These are phyloP conservation scores for Plasmodium falciparum DNA, from an alignment of 169 alveolate species.

Conservation along the genomic window DNA sequence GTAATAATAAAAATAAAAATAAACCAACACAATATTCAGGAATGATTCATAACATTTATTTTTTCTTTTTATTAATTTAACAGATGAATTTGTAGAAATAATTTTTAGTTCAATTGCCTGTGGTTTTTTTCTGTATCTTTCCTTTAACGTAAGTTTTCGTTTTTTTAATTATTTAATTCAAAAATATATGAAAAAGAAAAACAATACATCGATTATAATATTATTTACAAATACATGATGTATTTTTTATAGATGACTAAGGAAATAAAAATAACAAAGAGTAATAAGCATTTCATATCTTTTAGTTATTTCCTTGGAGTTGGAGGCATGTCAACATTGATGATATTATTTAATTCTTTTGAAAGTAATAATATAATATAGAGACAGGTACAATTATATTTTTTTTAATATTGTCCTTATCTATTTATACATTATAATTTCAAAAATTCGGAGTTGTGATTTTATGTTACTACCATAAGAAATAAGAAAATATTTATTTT, in stretches of 20 bases:
- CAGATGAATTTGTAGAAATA: conserved; percentile 70
- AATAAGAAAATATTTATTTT: too few species aligned
- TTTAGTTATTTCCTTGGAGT: conserved; percentile 74
- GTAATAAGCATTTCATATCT: conserved; percentile 44
- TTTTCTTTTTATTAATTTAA: conserved; percentile 20
- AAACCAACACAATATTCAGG: background rate
- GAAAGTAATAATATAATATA: conserved; percentile 28
- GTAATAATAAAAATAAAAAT: conserved; percentile 21
- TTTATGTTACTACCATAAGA: too few species aligned
- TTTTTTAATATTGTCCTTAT: background rate
- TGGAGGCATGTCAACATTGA: conserved; percentile 62
- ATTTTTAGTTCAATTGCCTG: conserved; percentile 70
- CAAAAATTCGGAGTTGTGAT: too few species aligned
- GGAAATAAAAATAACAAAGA: conserved; percentile 50
- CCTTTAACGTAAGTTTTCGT: conserved; percentile 49
- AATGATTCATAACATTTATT: conserved; percentile 6
- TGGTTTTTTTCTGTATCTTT: conserved; percentile 67
- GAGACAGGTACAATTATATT: conserved; percentile 15
- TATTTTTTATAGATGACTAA: conserved; percentile 69
- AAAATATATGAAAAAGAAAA: conserved; percentile 20
- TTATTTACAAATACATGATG: background rate
- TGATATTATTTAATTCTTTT: conserved; percentile 58
- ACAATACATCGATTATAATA: background rate
- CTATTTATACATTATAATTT: too few species aligned
- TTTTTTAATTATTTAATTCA: conserved; percentile 11